A percentile compares a stretch with the other conserved stretches of the same genome.
phyloP scores from a whole-genome alignment of 2,329 filamentous ascomycete species.

The Botrytis pseudocinerea region DNA sequence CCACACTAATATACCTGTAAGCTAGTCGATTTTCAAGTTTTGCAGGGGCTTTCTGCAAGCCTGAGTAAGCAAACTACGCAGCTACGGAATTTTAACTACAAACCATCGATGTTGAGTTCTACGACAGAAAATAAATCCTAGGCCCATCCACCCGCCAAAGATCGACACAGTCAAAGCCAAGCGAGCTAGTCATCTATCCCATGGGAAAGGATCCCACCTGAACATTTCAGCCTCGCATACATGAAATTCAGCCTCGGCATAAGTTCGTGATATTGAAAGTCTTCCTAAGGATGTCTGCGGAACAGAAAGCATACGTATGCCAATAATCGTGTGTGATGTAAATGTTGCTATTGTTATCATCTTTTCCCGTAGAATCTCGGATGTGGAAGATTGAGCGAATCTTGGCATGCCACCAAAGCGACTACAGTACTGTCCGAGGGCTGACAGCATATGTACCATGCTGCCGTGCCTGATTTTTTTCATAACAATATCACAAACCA shows the following conservation, averaged over 20 bases:
- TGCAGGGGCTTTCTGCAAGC: not conserved
- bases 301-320: constrained; percentile 14
- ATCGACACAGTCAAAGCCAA: not conserved
- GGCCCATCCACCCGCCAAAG: not conserved
- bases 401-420: constrained; percentile 19
- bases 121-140: not conserved
- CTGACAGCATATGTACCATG: constrained; percentile 18
- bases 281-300: no score
- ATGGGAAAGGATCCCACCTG: constrained; percentile 18
- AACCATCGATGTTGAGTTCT: not conserved
- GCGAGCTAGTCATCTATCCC: not conserved
- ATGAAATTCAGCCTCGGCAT: constrained; percentile 8
- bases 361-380: constrained; percentile 4
- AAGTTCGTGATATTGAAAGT: not conserved
- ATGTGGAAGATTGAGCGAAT: not conserved
- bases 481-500: not conserved
- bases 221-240: constrained; percentile 12
- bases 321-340: constrained; percentile 8
- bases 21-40: not conserved
- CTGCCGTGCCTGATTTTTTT: constrained; percentile 8
- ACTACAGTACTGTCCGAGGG: constrained; percentile 21
- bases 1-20: not conserved
- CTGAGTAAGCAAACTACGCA: constrained; percentile 5
- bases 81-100: not conserved
- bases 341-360: constrained; percentile 23